Percentiles rank a stretch among this genome's conserved stretches.
These are phyloP conservation scores for Trametes hirsuta DNA, from an alignment of 1,284 basidiomycete genomes.

Conservation along the genomic window DNA sequence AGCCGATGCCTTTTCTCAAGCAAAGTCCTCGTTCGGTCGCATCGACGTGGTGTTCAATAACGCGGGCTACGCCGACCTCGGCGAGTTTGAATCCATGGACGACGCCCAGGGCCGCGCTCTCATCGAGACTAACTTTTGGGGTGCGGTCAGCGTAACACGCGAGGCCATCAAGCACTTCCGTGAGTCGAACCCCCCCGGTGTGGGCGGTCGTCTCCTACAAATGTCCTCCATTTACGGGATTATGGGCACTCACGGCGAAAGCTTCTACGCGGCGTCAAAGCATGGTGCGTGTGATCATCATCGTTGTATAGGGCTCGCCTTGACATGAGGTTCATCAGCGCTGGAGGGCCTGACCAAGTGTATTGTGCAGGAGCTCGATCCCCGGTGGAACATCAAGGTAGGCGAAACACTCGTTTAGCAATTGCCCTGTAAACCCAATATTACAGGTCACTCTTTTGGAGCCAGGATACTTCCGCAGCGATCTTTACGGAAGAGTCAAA, in stretches of 20 bases:
- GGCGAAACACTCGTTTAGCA: not conserved
- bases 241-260: conserved; percentile 21
- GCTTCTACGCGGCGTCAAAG: conserved; percentile 37
- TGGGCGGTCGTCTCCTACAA: conserved; percentile 37
- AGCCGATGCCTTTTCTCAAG: not conserved
- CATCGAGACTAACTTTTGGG: conserved; percentile 43
- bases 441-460: conserved; percentile 16
- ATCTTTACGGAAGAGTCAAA: not conserved
- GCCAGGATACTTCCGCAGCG: conserved; percentile 14
- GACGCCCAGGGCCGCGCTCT: conserved; percentile 33
- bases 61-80: conserved; percentile 32
- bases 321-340: not conserved
- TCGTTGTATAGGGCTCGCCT: not conserved
- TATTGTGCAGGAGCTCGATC: conserved; percentile 37
- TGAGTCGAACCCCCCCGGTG: conserved; percentile 35
- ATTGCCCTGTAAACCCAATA: no score
- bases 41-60: conserved; percentile 51
- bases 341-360: conserved; percentile 37
- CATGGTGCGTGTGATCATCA: conserved; percentile 11
- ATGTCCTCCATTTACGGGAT: conserved; percentile 34
- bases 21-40: conserved; percentile 37
- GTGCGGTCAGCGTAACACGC: conserved; percentile 34
- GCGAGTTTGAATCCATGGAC: conserved; percentile 29
- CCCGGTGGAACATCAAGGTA: conserved; percentile 46
- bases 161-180: conserved; percentile 41